These are phyloP conservation scores for Orbilia javanica DNA, from an alignment of 2,329 filamentous ascomycete genomes.

Conservation along the genomic window DNA sequence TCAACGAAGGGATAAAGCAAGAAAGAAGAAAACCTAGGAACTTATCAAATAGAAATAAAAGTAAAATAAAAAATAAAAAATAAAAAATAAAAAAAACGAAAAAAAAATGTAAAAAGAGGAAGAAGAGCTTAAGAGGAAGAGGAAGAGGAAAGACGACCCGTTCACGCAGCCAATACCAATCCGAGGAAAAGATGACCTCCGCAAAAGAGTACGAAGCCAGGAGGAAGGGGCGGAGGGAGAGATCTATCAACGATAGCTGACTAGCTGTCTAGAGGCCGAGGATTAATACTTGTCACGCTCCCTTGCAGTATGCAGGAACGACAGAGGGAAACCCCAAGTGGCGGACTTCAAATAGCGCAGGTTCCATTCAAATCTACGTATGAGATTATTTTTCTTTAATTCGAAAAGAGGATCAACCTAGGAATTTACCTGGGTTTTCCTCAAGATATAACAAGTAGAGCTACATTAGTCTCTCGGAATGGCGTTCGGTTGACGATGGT, in stretches of 20 bases:
- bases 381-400: background rate
- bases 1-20: constrained; percentile 22
- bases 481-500: constrained; percentile 40
- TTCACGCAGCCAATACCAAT: constrained; percentile 7
- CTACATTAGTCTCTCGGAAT: constrained; percentile 50
- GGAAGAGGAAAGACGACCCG: background rate
- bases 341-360: constrained; percentile 40
- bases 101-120: too few species aligned
- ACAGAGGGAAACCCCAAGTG: constrained; percentile 28
- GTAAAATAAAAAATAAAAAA: background rate
- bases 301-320: constrained; percentile 49
- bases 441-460: constrained; percentile 22
- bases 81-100: background rate
- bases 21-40: background rate
- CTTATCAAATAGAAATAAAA: background rate
- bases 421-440: constrained; percentile 19
- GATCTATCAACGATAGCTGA: constrained; percentile 32
- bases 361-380: constrained; percentile 6
- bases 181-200: background rate
- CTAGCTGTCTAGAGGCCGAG: constrained; percentile 1
- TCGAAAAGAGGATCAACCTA: background rate
- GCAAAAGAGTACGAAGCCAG: constrained; percentile 3
- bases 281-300: constrained; percentile 21
- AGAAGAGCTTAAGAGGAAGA: background rate
- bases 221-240: constrained; percentile 1